phyloP scores from a whole-genome alignment of 2,329 filamentous ascomycete species.

The Xylaria arbuscula region DNA sequence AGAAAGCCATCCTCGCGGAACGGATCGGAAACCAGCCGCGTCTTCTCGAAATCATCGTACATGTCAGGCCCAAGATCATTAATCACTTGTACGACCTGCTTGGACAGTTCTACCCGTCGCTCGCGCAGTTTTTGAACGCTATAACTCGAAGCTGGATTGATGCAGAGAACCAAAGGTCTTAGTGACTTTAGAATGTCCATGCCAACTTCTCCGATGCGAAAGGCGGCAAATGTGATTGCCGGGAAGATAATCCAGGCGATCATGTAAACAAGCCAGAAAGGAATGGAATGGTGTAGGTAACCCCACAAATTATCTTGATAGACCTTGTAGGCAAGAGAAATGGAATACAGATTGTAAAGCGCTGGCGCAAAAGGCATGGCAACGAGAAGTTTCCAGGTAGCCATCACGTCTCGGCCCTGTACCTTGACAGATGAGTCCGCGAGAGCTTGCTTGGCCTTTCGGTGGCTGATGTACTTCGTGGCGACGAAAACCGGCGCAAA shows the following conservation, averaged over 20 bases:
- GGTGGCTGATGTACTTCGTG: slow-evolving; percentile 82
- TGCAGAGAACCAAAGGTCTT: slow-evolving; percentile 83
- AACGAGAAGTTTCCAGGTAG: slow-evolving; percentile 94
- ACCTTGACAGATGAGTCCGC: slow-evolving; percentile 90
- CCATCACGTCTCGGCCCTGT: slow-evolving; percentile 88
- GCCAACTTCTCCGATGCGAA: slow-evolving; percentile 96
- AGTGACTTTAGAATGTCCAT: slow-evolving; percentile 99
- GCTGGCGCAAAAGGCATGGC: slow-evolving; percentile 84
- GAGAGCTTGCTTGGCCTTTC: slow-evolving; percentile 84
- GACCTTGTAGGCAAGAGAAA: slow-evolving; percentile 78
- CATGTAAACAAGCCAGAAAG: slow-evolving; percentile 80
- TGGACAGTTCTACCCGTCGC: slow-evolving; percentile 77
- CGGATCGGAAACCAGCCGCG: slow-evolving; percentile 73
- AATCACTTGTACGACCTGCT: slow-evolving; percentile 89
- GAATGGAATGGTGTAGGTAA: slow-evolving; percentile 81
- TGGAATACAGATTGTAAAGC: slow-evolving; percentile 84
- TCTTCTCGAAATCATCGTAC: slow-evolving; percentile 93
- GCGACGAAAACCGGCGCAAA: slow-evolving; percentile 90
- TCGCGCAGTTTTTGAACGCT: slow-evolving; percentile 82
- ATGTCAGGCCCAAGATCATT: slow-evolving; percentile 95
- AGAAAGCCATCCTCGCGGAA: slow-evolving; percentile 50
- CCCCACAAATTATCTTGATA: slow-evolving; percentile 85
- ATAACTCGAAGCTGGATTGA: slow-evolving; percentile 86
- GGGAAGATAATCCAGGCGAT: slow-evolving; percentile 85
- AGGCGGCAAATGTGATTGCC: slow-evolving; percentile 88